phyloP scores from a whole-genome alignment of 148 eudicot species.

The Dysphania ambrosioides region DNA sequence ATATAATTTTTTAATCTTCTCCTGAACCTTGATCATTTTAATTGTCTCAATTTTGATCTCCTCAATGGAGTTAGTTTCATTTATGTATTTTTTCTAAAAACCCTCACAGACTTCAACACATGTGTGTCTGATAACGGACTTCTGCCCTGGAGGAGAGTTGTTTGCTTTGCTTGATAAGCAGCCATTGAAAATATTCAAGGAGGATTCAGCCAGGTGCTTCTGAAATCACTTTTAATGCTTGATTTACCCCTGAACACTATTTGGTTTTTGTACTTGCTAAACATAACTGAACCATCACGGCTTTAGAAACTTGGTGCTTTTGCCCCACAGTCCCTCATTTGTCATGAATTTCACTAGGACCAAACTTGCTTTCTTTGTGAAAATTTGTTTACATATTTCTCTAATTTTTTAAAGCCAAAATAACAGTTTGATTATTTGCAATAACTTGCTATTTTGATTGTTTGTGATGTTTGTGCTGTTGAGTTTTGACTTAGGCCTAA shows the following conservation, averaged over 20 bases:
- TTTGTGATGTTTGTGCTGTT: constrained; percentile 1
- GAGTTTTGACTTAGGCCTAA: constrained; percentile 18
- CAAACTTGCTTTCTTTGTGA: neutral
- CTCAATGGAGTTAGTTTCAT: constrained; percentile 10
- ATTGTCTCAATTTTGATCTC: neutral
- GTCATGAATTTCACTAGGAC: neutral
- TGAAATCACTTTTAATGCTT: constrained; percentile 13
- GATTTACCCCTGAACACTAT: neutral
- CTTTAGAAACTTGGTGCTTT: neutral
- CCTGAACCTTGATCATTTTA: neutral
- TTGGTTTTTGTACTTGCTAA: neutral
- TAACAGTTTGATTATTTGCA: neutral
- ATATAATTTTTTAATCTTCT: neutral
- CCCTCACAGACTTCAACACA: constrained; percentile 79
- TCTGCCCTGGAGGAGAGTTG: constrained; percentile 94
- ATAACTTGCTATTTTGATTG: neutral
- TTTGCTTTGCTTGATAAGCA: constrained; percentile 95
- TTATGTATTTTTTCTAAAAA: constrained; percentile 28
- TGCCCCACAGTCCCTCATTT: neutral
- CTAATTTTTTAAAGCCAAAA: neutral
- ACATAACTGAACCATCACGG: neutral
- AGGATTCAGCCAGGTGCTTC: constrained; percentile 89
- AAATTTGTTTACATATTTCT: no score
- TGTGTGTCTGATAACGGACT: constrained; percentile 95
- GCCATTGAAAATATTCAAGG: constrained; percentile 84